Conservation (phyloP, 345 rosid species). For the Xanthoceras sorbifolium region DNA sequence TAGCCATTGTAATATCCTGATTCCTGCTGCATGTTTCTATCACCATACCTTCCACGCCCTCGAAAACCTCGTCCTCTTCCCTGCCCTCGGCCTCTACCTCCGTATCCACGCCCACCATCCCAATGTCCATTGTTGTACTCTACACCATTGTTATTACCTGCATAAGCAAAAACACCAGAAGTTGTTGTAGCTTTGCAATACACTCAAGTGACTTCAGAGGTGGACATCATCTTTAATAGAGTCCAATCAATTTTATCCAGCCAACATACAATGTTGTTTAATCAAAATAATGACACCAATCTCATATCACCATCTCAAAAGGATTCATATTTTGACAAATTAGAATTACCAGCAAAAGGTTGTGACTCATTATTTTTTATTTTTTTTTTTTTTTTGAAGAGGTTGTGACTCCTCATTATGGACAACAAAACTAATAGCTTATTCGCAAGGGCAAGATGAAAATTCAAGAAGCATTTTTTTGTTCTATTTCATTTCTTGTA, state of each 20-base stretch:
- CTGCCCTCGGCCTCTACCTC: slow-evolving; percentile 52
- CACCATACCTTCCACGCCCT: slow-evolving; percentile 42
- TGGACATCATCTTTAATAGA: not conserved
- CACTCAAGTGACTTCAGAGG: not conserved
- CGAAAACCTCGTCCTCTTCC: slow-evolving; percentile 50
- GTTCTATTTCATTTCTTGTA: not conserved
- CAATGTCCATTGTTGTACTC: slow-evolving; percentile 50
- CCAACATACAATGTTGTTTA: not conserved
- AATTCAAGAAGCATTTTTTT: not conserved
- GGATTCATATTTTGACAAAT: not conserved
- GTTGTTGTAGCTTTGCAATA: not conserved
- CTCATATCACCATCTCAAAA: not conserved
- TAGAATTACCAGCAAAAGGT: too few relatives aligned
- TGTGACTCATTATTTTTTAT: too few relatives aligned
- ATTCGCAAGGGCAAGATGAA: not conserved
- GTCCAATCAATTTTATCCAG: not conserved
- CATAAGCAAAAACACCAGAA: not conserved
- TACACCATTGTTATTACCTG: slow-evolving; percentile 38
- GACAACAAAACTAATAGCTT: not conserved
- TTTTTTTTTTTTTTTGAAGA: too few relatives aligned
- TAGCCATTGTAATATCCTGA: slow-evolving; percentile 21
- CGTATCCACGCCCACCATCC: slow-evolving; percentile 44
- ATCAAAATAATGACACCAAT: not conserved
- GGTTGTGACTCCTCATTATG: not conserved
- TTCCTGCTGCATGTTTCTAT: slow-evolving; percentile 26